Evolutionary conservation across 495 filamentous ascomycete genomes (phyloP), one percentile per base, ranked within the genome.

Genomic region (Glutinoglossum americanum): DNA sequence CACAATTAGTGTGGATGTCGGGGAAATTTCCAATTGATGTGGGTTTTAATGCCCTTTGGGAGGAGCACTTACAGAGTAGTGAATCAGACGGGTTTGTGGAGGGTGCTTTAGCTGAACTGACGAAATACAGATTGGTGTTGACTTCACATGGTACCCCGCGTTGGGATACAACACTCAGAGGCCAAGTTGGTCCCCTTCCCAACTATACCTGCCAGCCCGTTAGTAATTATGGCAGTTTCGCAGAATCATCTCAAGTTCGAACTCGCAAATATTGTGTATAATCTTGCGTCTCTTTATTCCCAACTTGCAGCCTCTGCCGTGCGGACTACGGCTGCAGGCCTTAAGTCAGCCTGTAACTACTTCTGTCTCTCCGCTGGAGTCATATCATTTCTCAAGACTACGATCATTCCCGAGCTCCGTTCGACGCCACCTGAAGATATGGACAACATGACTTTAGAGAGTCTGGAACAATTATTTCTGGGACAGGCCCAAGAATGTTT

Each of bases 11-110:
- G 54, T 96, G 89, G 88, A 81, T 98, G 54, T 78, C 83, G 47
- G 88, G 87, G 55, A 98, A 98, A 67, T 97, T 98, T 64, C 92
- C 92, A 25, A 85, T 97, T 61, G 93, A 97, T 73, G 87, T 93
- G 68, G 61, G 82, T 74, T 49, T 32, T 37, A 51, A 25, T 39
- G 3, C n/a, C n/a, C 17, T 21, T 21, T 45, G 21, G 6, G n/a
- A 44, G 6, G n/a, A 44, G 27, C 30, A 41, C 7, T 26, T 28
- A n/a, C 10, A 48, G 45, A 49, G 54, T 33, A n/a, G n/a, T n/a
- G n/a, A 4, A 55, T 28, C 21, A 23, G 32, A 23, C 15, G 59
- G 37, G 5, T 17, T 41, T 15, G 5, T 17, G 15, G 2, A 15
- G 3, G 19, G 33, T 15, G 45, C 21, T 23, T 45, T 21, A 30